Conservation (phyloP, 192 early-diverging fungal species). For the Mortierella alpina region DNA sequence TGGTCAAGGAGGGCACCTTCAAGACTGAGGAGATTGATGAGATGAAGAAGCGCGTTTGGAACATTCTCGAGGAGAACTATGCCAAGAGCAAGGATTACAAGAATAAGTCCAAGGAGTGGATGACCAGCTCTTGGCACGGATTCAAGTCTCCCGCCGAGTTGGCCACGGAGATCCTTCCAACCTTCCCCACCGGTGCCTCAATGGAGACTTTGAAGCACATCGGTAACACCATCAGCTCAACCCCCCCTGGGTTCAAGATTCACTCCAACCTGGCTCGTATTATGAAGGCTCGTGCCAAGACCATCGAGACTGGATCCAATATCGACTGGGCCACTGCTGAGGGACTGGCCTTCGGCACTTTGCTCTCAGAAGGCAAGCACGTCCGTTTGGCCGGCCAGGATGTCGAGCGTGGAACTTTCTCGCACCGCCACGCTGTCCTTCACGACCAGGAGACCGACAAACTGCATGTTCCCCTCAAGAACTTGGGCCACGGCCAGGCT, state of each 20-base stretch:
- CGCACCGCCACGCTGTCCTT: conserved; percentile 96
- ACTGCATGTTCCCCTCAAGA: conserved; percentile 86
- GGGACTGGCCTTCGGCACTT: conserved; percentile 90
- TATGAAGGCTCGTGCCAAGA: conserved; percentile 85
- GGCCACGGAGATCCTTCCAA: conserved; percentile 75
- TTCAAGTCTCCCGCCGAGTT: conserved; percentile 83
- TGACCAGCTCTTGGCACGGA: conserved; percentile 93
- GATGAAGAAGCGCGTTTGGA: conserved; percentile 93
- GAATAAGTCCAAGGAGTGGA: conserved; percentile 92
- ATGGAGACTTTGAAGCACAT: conserved; percentile 82
- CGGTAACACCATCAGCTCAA: conserved; percentile 82
- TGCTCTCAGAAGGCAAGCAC: conserved; percentile 92
- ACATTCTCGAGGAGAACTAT: conserved; percentile 93
- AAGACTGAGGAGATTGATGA: conserved; percentile 84
- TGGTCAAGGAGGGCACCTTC: conserved; percentile 86
- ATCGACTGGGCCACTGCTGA: conserved; percentile 98
- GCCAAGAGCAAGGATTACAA: conserved; percentile 89
- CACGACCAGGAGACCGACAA: conserved; percentile 93
- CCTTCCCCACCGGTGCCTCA: conserved; percentile 76
- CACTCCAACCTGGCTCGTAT: conserved; percentile 91
- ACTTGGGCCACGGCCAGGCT: conserved; percentile 89
- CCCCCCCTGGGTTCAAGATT: conserved; percentile 85
- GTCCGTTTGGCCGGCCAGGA: conserved; percentile 96
- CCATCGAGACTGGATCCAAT: conserved; percentile 77
- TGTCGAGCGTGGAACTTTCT: conserved; percentile 99